Percentiles rank a stretch among this genome's conserved stretches.
Evolutionary conservation across 208 protist genomes (phyloP).

Genomic region (Wallacemonas rigidus): DNA sequence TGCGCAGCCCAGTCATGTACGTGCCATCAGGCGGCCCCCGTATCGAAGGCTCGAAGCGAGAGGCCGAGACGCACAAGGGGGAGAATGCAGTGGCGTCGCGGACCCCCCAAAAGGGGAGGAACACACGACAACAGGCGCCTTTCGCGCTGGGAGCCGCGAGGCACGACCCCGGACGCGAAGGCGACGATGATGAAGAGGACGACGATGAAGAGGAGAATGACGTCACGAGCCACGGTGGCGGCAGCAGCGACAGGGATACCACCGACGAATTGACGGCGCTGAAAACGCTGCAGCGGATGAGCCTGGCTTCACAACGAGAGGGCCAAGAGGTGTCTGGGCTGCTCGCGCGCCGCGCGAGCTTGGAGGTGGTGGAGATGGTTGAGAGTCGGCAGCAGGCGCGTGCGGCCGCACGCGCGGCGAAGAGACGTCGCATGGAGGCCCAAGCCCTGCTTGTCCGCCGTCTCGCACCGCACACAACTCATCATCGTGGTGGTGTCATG

Average conservation of each 20-base stretch:
- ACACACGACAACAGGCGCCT: too few species aligned
- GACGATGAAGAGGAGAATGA: neutral
- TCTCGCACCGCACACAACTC: slow-evolving; percentile 38
- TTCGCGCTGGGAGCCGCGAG: neutral
- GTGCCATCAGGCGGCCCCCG: slow-evolving; percentile 22
- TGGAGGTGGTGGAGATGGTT: slow-evolving; percentile 16
- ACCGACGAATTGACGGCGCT: neutral
- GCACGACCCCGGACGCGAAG: too few species aligned
- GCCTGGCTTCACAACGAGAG: neutral
- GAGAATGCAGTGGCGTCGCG: neutral
- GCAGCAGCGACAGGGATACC: neutral
- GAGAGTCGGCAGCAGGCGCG: slow-evolving; percentile 14
- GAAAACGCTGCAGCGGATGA: neutral
- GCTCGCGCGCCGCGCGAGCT: slow-evolving; percentile 1
- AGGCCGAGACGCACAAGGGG: neutral
- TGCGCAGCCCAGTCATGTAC: slow-evolving; percentile 75
- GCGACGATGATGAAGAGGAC: neutral
- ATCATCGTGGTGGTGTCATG: slow-evolving; percentile 47
- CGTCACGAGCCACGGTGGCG: slow-evolving; percentile 12
- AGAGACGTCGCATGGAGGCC: slow-evolving; percentile 7
- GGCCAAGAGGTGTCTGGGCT: neutral
- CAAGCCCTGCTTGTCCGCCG: slow-evolving; percentile 29
- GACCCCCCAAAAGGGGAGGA: too few species aligned
- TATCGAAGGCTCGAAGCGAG: slow-evolving; percentile 16
- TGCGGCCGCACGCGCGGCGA: neutral